phyloP scores from a whole-genome alignment of 2,329 filamentous ascomycete species.

The Bipolaris cookei region DNA sequence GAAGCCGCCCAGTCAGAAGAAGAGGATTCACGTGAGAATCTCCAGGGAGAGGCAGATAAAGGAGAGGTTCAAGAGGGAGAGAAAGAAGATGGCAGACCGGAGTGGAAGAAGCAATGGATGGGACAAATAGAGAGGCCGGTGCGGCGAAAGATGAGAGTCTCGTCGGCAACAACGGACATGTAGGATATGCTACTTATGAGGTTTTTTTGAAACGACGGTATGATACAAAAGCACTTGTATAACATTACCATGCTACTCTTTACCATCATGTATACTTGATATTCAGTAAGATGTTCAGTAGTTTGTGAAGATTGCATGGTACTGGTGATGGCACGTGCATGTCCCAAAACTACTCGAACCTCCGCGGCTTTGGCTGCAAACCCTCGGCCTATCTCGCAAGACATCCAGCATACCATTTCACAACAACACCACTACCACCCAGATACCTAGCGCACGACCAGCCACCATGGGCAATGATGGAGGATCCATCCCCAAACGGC shows the following conservation, averaged over 20 bases:
- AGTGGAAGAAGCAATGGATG: conserved; percentile 25
- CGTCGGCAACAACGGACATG: conserved; percentile 1
- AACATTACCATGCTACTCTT: conserved; percentile 8
- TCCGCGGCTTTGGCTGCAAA: conserved; percentile 32
- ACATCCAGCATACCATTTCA: not conserved
- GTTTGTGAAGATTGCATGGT: not conserved
- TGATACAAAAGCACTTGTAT: conserved; percentile 8
- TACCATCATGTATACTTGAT: not conserved
- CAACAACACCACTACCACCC: not conserved
- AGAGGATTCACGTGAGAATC: conserved; percentile 20
- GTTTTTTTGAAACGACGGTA: not conserved
- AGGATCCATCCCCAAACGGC: conserved; percentile 90
- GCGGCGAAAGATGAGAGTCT: conserved; percentile 4
- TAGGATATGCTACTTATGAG: conserved; percentile 2
- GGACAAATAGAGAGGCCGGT: conserved; percentile 20
- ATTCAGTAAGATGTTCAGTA: not conserved
- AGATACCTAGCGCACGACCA: conserved; percentile 2
- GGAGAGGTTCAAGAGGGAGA: not conserved
- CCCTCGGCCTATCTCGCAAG: conserved; percentile 5
- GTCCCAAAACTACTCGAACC: conserved; percentile 25
- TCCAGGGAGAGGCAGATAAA: conserved; percentile 4
- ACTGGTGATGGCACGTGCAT: conserved; percentile 15
- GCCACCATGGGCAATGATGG: conserved; percentile 91
- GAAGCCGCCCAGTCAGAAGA: conserved; percentile 11
- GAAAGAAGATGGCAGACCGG: conserved; percentile 2